phyloP scores from a whole-genome alignment of 257 asterid species.

The Petunia axillaris region DNA sequence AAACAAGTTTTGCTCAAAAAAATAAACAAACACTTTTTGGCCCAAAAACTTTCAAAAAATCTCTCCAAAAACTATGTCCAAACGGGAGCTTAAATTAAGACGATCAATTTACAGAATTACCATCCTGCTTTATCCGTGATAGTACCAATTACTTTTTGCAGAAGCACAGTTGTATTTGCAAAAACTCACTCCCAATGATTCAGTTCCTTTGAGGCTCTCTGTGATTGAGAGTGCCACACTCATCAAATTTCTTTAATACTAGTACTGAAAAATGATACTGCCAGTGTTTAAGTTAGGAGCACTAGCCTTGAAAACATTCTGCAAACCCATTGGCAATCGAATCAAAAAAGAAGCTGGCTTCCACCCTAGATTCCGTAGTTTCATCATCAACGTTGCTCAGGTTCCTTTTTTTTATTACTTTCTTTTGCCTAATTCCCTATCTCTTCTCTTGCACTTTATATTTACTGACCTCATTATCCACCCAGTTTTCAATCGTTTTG shows the following conservation, averaged over 20 bases:
- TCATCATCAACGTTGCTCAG: slow-evolving; percentile 86
- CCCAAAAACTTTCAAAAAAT: too few relatives aligned
- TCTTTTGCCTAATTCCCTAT: too few relatives aligned
- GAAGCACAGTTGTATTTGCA: too few relatives aligned
- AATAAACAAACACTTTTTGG: too few relatives aligned
- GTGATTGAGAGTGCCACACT: not conserved
- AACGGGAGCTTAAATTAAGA: too few relatives aligned
- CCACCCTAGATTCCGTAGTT: slow-evolving; percentile 67
- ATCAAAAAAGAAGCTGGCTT: slow-evolving; percentile 74
- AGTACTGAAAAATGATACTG: slow-evolving; percentile 48
- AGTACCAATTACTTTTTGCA: too few relatives aligned
- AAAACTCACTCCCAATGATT: too few relatives aligned
- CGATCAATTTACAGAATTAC: too few relatives aligned
- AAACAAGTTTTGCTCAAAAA: too few relatives aligned
- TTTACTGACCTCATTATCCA: not conserved
- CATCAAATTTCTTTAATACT: not conserved
- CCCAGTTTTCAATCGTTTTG: too few relatives aligned
- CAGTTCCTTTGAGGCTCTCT: not conserved
- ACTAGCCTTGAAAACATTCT: slow-evolving; percentile 71
- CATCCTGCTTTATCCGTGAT: too few relatives aligned
- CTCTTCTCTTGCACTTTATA: not conserved
- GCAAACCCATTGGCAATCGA: slow-evolving; percentile 84
- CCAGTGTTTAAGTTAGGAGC: slow-evolving; percentile 82
- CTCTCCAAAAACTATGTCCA: too few relatives aligned
- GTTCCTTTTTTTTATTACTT: slow-evolving; percentile 28